Percentiles rank a stretch among this genome's conserved stretches.
Evolutionary conservation across 768 basidiomycete species (phyloP).

Genomic region (Tylopilus sp.): DNA sequence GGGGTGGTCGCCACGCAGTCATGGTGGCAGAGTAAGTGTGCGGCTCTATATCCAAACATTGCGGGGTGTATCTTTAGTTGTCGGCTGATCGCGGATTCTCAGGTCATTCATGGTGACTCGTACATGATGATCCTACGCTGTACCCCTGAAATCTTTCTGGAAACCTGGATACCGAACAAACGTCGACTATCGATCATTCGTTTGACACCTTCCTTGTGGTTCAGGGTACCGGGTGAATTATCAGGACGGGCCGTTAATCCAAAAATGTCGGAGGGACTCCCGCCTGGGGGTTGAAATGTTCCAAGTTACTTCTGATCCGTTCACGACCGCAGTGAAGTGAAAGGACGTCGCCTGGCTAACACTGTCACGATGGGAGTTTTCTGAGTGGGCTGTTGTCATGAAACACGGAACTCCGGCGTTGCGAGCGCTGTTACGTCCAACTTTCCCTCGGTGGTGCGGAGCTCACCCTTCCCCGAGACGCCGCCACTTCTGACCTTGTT

Average conservation of each 20-base stretch:
- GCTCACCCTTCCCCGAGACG: background rate
- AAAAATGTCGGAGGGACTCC: conserved; percentile 1
- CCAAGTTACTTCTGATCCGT: background rate
- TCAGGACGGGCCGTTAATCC: background rate
- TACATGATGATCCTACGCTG: conserved; percentile 12
- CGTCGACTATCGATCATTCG: background rate
- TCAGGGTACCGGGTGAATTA: background rate
- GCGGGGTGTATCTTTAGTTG: background rate
- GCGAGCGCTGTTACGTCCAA: conserved; percentile 1
- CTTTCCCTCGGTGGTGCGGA: background rate
- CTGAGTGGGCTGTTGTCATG: background rate
- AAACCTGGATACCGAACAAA: conserved; percentile 1
- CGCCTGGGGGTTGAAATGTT: conserved; percentile 1
- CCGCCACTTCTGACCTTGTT: background rate
- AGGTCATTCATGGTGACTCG: conserved; percentile 9
- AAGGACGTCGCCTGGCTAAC: background rate
- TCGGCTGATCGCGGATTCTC: conserved; percentile 6
- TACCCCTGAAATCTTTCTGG: conserved; percentile 11
- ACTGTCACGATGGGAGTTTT: background rate
- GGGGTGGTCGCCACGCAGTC: background rate
- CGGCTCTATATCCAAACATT: background rate
- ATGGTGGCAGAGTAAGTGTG: conserved; percentile 4
- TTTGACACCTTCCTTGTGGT: conserved; percentile 4
- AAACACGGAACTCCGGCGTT: background rate
- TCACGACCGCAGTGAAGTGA: background rate